These are phyloP conservation scores for Colletotrichum aenigma DNA, from an alignment of 2,329 filamentous ascomycete genomes.

Conservation along the genomic window DNA sequence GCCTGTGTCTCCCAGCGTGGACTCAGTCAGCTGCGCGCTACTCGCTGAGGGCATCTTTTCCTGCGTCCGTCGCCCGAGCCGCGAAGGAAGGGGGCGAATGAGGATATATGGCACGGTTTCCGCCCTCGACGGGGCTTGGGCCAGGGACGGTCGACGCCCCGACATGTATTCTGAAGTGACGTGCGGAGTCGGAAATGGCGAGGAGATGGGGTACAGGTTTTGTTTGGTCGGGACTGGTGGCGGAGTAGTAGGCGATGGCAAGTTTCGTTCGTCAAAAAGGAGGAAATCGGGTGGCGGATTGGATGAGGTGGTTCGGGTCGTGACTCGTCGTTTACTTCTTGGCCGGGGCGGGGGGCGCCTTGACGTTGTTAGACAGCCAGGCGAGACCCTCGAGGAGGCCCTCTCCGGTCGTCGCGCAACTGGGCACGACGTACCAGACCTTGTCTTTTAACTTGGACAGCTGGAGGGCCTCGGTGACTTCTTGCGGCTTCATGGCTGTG, in stretches of 20 bases:
- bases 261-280: not conserved
- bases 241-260: not conserved
- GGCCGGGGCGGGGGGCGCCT: slow-evolving; percentile 60
- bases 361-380: slow-evolving; percentile 86
- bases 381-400: slow-evolving; percentile 81
- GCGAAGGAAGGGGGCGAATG: not conserved
- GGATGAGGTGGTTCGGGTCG: not conserved
- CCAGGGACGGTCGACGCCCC: not conserved
- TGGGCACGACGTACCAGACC: slow-evolving; percentile 85
- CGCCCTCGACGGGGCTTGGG: not conserved
- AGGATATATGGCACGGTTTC: not conserved
- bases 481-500: slow-evolving; percentile 77
- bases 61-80: not conserved
- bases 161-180: not conserved
- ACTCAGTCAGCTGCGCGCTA: not conserved
- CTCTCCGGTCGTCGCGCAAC: slow-evolving; percentile 81
- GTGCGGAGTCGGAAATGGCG: not conserved
- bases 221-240: not conserved
- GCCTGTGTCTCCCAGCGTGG: not conserved
- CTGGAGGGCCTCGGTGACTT: slow-evolving; percentile 79
- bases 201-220: not conserved
- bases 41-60: not conserved
- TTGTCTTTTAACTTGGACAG: slow-evolving; percentile 81
- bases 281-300: not conserved
- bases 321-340: slow-evolving; percentile 51